Evolutionary conservation across 2,329 filamentous ascomycete genomes (phyloP), one percentile per base, ranked within the genome.

Genomic region (Aphanoascus verrucosus): DNA sequence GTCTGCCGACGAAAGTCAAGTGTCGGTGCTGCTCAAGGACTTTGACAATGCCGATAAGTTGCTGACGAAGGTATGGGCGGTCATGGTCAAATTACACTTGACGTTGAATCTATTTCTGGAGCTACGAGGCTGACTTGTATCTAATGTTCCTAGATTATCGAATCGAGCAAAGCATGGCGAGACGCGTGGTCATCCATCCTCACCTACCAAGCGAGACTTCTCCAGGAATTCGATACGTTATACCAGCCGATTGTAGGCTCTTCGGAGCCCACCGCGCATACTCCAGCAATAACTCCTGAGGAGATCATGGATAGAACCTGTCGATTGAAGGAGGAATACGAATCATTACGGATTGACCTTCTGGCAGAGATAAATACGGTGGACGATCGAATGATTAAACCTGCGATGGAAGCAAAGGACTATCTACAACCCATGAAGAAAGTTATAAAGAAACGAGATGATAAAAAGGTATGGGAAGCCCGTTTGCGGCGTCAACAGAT

Each of bases 401-500:
- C 87, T 0, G 84, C 84, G 3, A 80, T 79, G 54, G 78, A 84
- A 50, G 85, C 85, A 6, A 84, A 81, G 62, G 80, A 84, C 50
- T 79, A 73, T 52, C 75, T 91, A 56, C 80, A 83, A 59, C 82
- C 85, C 1, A 76, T 93, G 65, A 83, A 85, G 63, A 93, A 89
- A 71, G 84, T 83, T 1, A 87, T 94, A 63, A 93, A 91, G 71
- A 89, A 88, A 68, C 76, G 88, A 45, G 86, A 93, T 64, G 86
- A 90, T 62, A 86, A 83, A 69, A 84, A 88, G 71, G 77, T 78
- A n/a, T 43, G 8, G 31, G 35, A 46, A 5, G 41, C 46, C 15
- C 20, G n/a, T 46, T 28, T 28, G 23, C 23, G 23, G 23, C 7
- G 23, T 28, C 23, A 7, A 28, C 23, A 28, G 23, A 28, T 4